Base-by-base conservation (phyloP, 306 rosid species). In the Pyrus betulifolia region DNA sequence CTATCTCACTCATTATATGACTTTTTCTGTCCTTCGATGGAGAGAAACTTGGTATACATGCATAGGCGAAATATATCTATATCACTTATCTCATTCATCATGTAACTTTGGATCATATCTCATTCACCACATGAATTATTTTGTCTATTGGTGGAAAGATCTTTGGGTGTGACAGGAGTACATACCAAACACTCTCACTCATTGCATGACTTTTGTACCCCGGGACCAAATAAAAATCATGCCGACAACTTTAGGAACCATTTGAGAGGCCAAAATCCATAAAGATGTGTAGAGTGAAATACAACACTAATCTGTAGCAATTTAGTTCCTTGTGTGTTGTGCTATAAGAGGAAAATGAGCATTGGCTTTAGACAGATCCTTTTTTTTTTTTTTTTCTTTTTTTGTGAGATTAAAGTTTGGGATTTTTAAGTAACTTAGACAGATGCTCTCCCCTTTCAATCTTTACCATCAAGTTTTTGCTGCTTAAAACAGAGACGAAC, bases 141-240 rank as follows among this genome's bases (percentile, higher is more conserved):
- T 0, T 15, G 3, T 49, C 21, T 14, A 4, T 14, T 13, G 5
- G 17, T 46, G 0, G 0, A 46, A 14, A 46, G 40, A 35, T 35
- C 40, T 14, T 46, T 46, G 0, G 14, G 0, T 46, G 19, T 35
- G 8, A 35, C 8, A 35, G 0, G 8, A 35, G 8, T 35, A 35
- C 40, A 35, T 35, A 35, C 40, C 40, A 35, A 35, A 35, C 40
- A 35, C 40, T 35, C 5, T 46, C 19, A 0, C 54, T 46, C 2
- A 2, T 46, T 1, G 5, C 19, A 17, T 46, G 5, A 46, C 19
- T 46, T 14, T 6, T 35, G 40, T 35, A 35, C 2, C 40, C 40
- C 38, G 6, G 8, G 40, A 35, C 40, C 4, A 33, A 21, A 64
- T 64, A 7, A 64, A 63, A 64, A 31, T 64, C 69, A 64, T 71